Base-by-base conservation (phyloP, 108 stramenopile species). In the Seminavis robusta region DNA sequence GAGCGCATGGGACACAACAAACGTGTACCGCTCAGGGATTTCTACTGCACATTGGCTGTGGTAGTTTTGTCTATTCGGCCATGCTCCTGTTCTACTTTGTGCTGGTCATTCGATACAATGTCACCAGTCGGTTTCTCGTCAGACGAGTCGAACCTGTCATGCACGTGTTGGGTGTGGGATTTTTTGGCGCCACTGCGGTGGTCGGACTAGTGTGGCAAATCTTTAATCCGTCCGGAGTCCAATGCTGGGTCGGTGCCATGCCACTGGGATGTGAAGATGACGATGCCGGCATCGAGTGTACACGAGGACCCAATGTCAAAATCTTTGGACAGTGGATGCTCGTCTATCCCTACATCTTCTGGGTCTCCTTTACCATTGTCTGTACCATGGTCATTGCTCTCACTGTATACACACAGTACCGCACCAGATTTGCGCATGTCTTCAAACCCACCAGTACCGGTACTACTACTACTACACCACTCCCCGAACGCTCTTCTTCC, bases 21-120 rank as follows among this genome's bases (percentile, higher is more conserved):
- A 64, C 71, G 0, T 81, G 80, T 33, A 56, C 55, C 4, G 76
- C 74, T 1, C 68, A 73, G 30, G 83, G 83, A 23, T 84, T 80
- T 46, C 75, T 84, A 30, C 20, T 55, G 16, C 72, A 75, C 33
- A 31, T 79, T 4, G 63, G 48, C 3, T 24, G 76, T 11, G 31
- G 56, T 4, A 52, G 54, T 33, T 71, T 71, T 3, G 19, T 82
- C 8, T 82, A 78, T 50, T 69, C 78, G 47, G 48, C 64, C 0
- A 57, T 40, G 11, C 49, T 82, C 24, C 40, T 64, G 13, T 16
- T 73, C 7, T 76, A 76, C 54, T 83, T 76, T 57, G n/a, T 79
- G 4, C 39, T 83, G 10, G 47, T 46, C 20, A 70, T 76, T 7
- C 47, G 36, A 10, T 74, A 79, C 39, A 33, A 55, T 27, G 51